These are phyloP conservation scores for Colletotrichum kahawae DNA, from an alignment of 2,329 filamentous ascomycete species.

Conservation along the genomic window DNA sequence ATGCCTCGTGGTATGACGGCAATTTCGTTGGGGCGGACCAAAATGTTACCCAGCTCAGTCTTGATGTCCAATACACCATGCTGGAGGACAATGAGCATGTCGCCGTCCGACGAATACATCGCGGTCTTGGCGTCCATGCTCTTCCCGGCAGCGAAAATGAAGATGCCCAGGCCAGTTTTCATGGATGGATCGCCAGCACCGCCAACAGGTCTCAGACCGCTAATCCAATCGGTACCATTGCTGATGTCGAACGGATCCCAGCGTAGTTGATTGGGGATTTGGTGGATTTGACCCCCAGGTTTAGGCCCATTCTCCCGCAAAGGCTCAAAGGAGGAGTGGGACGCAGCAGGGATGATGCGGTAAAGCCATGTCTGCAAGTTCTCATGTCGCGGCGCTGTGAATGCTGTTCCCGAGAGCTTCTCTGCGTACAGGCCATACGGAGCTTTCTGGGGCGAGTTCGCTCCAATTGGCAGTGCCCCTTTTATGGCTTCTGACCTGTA, in stretches of 20 bases:
- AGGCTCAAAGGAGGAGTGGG: constrained; percentile 46
- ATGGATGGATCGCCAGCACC: constrained; percentile 74
- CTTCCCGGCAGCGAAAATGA: constrained; percentile 71
- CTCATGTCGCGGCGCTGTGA: constrained; percentile 62
- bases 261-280: constrained; percentile 82
- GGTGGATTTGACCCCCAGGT: constrained; percentile 63
- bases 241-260: constrained; percentile 80
- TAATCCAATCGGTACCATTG: constrained; percentile 45
- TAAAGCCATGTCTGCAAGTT: constrained; percentile 68
- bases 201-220: constrained; percentile 63
- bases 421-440: constrained; percentile 74
- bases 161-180: constrained; percentile 71
- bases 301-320: constrained; percentile 33
- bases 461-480: constrained; percentile 68
- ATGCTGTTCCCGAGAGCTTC: constrained; percentile 65
- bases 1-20: constrained; percentile 67
- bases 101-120: constrained; percentile 74
- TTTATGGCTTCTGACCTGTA: constrained; percentile 67
- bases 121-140: constrained; percentile 70
- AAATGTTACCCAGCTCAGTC: constrained; percentile 66
- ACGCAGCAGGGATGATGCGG: constrained; percentile 59
- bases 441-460: constrained; percentile 75
- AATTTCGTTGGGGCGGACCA: constrained; percentile 69
- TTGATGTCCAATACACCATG: constrained; percentile 68
- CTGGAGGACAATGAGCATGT: constrained; percentile 71